Percentiles rank a stretch among this genome's conserved stretches.
Evolutionary conservation across 139 green algal genomes (phyloP).

Genomic region (Haematococcus lacustris): DNA sequence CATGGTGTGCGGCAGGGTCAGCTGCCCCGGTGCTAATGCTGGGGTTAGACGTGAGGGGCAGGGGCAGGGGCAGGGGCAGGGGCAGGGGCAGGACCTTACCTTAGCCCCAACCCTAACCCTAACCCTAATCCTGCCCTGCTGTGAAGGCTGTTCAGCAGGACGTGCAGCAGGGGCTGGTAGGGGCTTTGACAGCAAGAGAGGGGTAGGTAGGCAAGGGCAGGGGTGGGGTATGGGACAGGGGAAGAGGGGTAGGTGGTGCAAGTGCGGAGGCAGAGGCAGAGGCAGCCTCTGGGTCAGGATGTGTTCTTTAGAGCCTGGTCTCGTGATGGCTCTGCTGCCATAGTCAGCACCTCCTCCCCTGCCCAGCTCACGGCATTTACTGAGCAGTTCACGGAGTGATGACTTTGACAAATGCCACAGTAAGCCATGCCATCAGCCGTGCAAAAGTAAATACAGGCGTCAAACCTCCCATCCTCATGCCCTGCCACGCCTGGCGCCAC

Average conservation of each 20-base stretch:
- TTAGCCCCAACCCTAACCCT: not conserved
- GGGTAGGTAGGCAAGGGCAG: no score
- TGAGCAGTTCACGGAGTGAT: not conserved
- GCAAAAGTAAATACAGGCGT: not conserved
- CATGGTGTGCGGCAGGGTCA: conserved; percentile 11
- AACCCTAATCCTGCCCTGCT: not conserved
- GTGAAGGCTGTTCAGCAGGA: not conserved
- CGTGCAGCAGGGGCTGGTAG: no score
- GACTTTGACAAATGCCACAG: not conserved
- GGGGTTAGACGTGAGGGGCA: not conserved
- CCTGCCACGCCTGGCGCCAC: not conserved
- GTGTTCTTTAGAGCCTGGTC: no score
- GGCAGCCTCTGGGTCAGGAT: no score
- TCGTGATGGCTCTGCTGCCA: no score
- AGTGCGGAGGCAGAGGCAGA: not conserved
- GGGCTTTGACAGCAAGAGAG: no score
- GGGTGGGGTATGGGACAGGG: not conserved
- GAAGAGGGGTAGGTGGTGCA: not conserved
- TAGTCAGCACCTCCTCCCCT: no score
- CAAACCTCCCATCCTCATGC: not conserved
- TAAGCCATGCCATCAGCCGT: not conserved
- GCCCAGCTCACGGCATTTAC: no score
- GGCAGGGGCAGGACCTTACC: no score
- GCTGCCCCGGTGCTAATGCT: not conserved
- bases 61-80: no score